Evolutionary conservation across 257 asterid species (phyloP).

Genomic region (Petunia secreta): DNA sequence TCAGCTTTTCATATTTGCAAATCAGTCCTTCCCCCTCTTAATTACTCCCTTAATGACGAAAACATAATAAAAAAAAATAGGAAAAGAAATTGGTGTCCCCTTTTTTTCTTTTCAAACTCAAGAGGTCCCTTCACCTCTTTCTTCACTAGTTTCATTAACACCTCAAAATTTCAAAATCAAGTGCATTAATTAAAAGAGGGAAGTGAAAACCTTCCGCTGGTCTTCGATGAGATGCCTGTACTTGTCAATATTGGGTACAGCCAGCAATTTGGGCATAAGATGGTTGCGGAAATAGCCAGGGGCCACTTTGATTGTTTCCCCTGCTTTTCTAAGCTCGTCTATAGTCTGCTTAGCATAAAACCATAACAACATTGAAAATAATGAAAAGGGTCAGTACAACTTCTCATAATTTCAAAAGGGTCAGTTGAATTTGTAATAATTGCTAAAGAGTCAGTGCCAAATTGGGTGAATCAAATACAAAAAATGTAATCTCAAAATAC

Average conservation of each 20-base stretch:
- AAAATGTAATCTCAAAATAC: neutral
- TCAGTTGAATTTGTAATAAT: no score
- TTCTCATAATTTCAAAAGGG: no score
- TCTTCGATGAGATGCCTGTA: conserved; percentile 71
- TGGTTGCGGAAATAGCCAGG: conserved; percentile 95
- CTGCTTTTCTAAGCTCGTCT: conserved; percentile 85
- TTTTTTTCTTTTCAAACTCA: no score
- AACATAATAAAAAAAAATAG: no score
- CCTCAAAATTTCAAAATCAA: neutral
- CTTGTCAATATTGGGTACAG: conserved; percentile 90
- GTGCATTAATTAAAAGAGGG: neutral
- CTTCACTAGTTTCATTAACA: no score
- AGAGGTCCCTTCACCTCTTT: no score
- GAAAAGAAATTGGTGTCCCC: no score
- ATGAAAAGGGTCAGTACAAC: neutral
- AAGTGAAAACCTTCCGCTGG: conserved; percentile 75
- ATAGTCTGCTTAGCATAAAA: conserved; percentile 32
- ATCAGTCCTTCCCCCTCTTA: no score
- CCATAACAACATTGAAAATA: neutral
- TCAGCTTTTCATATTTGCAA: no score
- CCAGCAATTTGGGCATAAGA: conserved; percentile 93
- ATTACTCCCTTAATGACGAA: no score
- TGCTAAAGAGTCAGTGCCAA: no score
- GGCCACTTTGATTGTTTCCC: conserved; percentile 94
- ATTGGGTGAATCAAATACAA: no score